phyloP scores from a whole-genome alignment of 768 basidiomycete genomes.

The Hericium erinaceus region DNA sequence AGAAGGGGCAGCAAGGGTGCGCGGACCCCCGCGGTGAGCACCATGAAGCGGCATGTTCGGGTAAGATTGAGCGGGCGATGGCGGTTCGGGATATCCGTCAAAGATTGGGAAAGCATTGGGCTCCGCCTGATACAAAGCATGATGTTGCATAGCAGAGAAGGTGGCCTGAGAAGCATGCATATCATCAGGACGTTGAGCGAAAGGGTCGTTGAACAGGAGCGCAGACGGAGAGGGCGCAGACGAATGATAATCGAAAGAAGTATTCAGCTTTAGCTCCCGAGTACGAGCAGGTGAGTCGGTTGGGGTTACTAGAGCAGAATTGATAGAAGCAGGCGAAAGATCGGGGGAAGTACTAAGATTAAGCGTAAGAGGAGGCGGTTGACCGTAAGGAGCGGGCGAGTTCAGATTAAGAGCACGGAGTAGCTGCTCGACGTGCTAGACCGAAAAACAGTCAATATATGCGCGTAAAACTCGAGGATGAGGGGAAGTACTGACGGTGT shows the following conservation, averaged over 20 bases:
- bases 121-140: conserved; percentile 6
- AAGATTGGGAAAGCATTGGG: conserved; percentile 32
- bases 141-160: conserved; percentile 3
- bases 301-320: conserved; percentile 64
- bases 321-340: conserved; percentile 63
- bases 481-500: conserved; percentile 33
- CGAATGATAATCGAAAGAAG: conserved; percentile 38
- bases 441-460: conserved; percentile 12
- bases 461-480: conserved; percentile 13
- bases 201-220: conserved; percentile 37
- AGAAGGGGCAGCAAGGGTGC: conserved; percentile 11
- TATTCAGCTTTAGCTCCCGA: conserved; percentile 47
- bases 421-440: conserved; percentile 71
- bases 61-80: conserved; percentile 28
- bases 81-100: conserved; percentile 42
- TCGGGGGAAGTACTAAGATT: conserved; percentile 48
- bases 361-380: conserved; percentile 33
- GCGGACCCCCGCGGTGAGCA: conserved; percentile 30
- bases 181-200: conserved; percentile 24
- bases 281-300: conserved; percentile 62
- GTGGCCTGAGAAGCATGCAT: conserved; percentile 6
- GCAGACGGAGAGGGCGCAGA: conserved; percentile 23
- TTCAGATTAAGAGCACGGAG: conserved; percentile 72
- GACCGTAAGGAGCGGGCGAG: conserved; percentile 46
- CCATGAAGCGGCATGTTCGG: conserved; percentile 21